A percentile compares a stretch with the other conserved stretches of the same genome.
Evolutionary conservation across 2,329 filamentous ascomycete genomes (phyloP).

Genomic region (Curvularia spicifera): DNA sequence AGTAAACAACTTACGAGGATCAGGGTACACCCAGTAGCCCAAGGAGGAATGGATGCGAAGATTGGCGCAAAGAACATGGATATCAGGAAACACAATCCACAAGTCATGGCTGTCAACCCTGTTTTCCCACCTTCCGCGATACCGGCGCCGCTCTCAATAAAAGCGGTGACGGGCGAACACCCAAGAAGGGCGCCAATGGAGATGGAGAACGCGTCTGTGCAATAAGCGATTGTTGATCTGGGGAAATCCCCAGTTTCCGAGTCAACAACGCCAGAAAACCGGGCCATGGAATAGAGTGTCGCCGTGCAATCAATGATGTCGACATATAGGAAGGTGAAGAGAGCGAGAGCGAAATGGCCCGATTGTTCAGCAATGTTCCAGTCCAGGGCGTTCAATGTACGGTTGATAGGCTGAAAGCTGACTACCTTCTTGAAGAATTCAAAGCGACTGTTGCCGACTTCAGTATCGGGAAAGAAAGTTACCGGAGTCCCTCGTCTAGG

Average conservation of each 20-base stretch:
- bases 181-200: slow-evolving; percentile 81
- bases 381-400: slow-evolving; percentile 72
- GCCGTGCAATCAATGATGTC: slow-evolving; percentile 89
- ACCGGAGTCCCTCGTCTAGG: slow-evolving; percentile 67
- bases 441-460: slow-evolving; percentile 71
- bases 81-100: slow-evolving; percentile 84
- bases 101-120: slow-evolving; percentile 77
- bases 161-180: slow-evolving; percentile 81
- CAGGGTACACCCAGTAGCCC: slow-evolving; percentile 85
- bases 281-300: slow-evolving; percentile 88
- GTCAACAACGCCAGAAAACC: slow-evolving; percentile 80
- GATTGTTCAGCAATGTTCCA: slow-evolving; percentile 73
- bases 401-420: slow-evolving; percentile 76
- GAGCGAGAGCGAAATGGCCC: slow-evolving; percentile 78
- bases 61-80: slow-evolving; percentile 90
- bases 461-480: slow-evolving; percentile 78
- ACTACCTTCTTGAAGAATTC: slow-evolving; percentile 88
- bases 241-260: slow-evolving; percentile 85
- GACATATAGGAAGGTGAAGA: slow-evolving; percentile 90
- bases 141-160: slow-evolving; percentile 85
- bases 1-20: slow-evolving; percentile 66
- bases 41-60: slow-evolving; percentile 86
- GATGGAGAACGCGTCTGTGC: slow-evolving; percentile 82
- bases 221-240: slow-evolving; percentile 81
- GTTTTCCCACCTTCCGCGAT: slow-evolving; percentile 88